phyloP scores from a whole-genome alignment of 495 filamentous ascomycete genomes.

The Glonium stellatum region DNA sequence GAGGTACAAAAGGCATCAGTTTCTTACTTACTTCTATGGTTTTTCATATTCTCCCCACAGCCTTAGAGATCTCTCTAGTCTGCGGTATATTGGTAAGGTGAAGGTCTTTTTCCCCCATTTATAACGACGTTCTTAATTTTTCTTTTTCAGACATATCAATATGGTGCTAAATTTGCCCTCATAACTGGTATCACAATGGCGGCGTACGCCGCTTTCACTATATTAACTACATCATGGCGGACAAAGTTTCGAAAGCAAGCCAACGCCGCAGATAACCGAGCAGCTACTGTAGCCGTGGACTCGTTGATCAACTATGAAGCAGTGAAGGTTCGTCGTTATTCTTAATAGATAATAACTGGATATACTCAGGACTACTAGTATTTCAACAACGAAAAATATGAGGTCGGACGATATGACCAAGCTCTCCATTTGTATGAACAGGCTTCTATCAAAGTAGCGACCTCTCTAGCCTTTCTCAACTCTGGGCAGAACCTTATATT shows the following conservation, averaged over 20 bases:
- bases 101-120: neutral
- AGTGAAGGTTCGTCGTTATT: conserved; percentile 52
- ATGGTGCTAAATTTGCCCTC: conserved; percentile 81
- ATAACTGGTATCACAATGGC: conserved; percentile 89
- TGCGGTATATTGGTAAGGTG: conserved; percentile 69
- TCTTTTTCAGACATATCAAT: conserved; percentile 77
- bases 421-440: conserved; percentile 82
- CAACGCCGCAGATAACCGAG: conserved; percentile 93
- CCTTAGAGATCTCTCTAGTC: conserved; percentile 88
- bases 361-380: conserved; percentile 42
- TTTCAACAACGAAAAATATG: conserved; percentile 97
- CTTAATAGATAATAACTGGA: neutral
- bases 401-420: conserved; percentile 82
- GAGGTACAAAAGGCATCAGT: conserved; percentile 96
- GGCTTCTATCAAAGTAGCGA: conserved; percentile 92
- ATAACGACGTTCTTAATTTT: neutral
- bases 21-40: conserved; percentile 97
- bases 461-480: conserved; percentile 86
- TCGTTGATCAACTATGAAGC: conserved; percentile 97
- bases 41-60: conserved; percentile 91
- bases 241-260: conserved; percentile 92
- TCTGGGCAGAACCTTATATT: conserved; percentile 99
- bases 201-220: conserved; percentile 90
- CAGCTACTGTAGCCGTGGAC: conserved; percentile 91
- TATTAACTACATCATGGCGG: conserved; percentile 89